Conservation (phyloP, 2,329 filamentous ascomycete species). For the Ophiostoma sp. region DNA sequence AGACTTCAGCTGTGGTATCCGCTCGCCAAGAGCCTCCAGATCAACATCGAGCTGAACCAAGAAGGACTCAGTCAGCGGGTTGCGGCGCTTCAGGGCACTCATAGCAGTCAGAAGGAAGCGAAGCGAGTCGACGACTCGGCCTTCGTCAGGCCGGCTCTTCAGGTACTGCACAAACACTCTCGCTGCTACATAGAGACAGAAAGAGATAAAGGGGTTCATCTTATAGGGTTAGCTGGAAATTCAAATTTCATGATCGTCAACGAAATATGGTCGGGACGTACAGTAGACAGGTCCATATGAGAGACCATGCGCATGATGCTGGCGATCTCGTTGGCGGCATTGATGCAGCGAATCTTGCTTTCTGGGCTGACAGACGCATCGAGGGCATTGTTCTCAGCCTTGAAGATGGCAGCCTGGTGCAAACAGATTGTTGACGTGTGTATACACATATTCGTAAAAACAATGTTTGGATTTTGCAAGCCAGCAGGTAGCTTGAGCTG, state of each 20-base stretch:
- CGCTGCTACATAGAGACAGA: constrained; percentile 93
- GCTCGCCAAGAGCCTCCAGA: constrained; percentile 69
- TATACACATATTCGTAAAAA: constrained; percentile 96
- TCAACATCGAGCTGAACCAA: constrained; percentile 91
- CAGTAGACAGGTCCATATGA: constrained; percentile 79
- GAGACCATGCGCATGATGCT: constrained; percentile 95
- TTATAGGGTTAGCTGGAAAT: constrained; percentile 40
- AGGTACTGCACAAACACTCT: constrained; percentile 94
- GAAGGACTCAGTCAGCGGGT: constrained; percentile 92
- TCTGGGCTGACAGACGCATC: constrained; percentile 77
- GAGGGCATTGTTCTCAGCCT: constrained; percentile 85
- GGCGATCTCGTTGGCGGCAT: constrained; percentile 89
- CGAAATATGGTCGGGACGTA: constrained; percentile 50
- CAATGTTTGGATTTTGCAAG: constrained; percentile 75
- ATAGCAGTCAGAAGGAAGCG: constrained; percentile 89
- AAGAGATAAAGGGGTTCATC: constrained; percentile 95
- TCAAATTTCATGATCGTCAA: background rate
- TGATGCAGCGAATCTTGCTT: constrained; percentile 90
- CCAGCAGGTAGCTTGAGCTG: constrained; percentile 77
- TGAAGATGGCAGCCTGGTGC: constrained; percentile 98
- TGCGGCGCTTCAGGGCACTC: constrained; percentile 82
- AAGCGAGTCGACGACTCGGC: constrained; percentile 74
- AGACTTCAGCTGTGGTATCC: constrained; percentile 58
- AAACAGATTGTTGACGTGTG: constrained; percentile 95
- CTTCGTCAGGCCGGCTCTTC: constrained; percentile 88